Conservation (phyloP, 2,329 filamentous ascomycete genomes). For the Colletotrichum scovillei region DNA sequence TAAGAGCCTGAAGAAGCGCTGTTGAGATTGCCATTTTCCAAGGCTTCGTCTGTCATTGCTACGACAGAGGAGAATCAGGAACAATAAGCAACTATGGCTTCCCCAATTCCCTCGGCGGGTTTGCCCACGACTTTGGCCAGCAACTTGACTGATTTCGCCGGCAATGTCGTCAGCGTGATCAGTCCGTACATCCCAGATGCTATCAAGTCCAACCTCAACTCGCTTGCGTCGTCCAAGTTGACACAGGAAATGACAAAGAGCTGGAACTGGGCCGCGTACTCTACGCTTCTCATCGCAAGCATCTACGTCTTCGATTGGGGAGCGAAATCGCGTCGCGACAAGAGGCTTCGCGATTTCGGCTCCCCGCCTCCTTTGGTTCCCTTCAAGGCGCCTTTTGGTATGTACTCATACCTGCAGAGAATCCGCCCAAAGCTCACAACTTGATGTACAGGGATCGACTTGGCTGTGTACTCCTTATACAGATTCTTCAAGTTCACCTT, state of each 20-base stretch:
- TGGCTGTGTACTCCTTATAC: neutral
- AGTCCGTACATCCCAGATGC: neutral
- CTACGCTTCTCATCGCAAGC: neutral
- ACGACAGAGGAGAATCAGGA: neutral
- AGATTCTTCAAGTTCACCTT: neutral
- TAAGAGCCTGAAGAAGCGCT: neutral
- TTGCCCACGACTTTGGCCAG: neutral
- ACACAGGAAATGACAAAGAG: neutral
- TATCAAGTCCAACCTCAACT: neutral
- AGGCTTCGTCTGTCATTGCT: neutral
- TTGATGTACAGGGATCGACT: neutral
- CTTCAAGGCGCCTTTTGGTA: neutral
- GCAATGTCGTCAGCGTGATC: neutral
- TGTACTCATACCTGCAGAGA: neutral
- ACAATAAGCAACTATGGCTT: neutral
- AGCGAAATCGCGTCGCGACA: neutral
- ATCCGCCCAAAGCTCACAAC: neutral
- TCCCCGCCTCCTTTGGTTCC: neutral
- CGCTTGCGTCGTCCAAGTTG: neutral
- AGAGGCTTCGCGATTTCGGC: neutral
- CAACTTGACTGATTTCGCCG: neutral
- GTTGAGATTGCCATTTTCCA: neutral
- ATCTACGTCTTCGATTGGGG: neutral
- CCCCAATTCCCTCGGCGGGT: neutral
- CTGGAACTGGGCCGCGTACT: neutral